These are phyloP conservation scores for Nannochloris sp. DNA, from an alignment of 139 green algal genomes.

Conservation along the genomic window DNA sequence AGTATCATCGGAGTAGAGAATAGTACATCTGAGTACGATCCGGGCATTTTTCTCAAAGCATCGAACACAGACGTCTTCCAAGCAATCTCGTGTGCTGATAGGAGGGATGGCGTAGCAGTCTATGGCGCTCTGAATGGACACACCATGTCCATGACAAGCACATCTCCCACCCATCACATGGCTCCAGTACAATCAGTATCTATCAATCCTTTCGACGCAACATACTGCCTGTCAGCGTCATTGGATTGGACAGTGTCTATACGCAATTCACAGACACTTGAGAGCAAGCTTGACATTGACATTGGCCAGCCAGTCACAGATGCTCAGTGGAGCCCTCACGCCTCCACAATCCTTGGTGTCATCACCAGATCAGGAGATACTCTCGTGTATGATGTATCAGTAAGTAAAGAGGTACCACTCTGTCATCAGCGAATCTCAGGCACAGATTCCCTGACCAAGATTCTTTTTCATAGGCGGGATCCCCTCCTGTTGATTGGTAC, in stretches of 20 bases:
- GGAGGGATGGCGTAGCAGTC: no score
- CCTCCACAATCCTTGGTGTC: slow-evolving; percentile 76
- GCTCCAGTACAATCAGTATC: slow-evolving; percentile 65
- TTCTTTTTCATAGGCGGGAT: slow-evolving; percentile 79
- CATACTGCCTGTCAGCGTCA: slow-evolving; percentile 76
- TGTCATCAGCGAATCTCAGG: slow-evolving; percentile 80
- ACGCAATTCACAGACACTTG: slow-evolving; percentile 30
- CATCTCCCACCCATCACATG: no score
- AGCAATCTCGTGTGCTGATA: no score
- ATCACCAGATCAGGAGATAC: slow-evolving; percentile 53
- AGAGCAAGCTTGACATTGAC: slow-evolving; percentile 52
- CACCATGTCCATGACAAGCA: no score
- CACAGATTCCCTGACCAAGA: slow-evolving; percentile 72
- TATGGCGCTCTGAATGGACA: no score
- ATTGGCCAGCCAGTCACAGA: slow-evolving; percentile 68
- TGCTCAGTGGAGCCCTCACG: slow-evolving; percentile 81
- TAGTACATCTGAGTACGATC: no score
- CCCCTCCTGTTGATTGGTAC: slow-evolving; percentile 86
- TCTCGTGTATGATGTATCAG: slow-evolving; percentile 77
- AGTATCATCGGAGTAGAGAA: no score
- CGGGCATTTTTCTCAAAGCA: no score
- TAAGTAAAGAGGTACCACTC: slow-evolving; percentile 68
- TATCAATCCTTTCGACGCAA: slow-evolving; percentile 73
- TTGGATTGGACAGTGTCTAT: slow-evolving; percentile 87
- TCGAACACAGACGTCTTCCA: no score